Percentiles rank a stretch among this genome's conserved stretches.
phyloP scores from a whole-genome alignment of 1,139 yeast genomes.

The Lodderomyces parapsilosis region DNA sequence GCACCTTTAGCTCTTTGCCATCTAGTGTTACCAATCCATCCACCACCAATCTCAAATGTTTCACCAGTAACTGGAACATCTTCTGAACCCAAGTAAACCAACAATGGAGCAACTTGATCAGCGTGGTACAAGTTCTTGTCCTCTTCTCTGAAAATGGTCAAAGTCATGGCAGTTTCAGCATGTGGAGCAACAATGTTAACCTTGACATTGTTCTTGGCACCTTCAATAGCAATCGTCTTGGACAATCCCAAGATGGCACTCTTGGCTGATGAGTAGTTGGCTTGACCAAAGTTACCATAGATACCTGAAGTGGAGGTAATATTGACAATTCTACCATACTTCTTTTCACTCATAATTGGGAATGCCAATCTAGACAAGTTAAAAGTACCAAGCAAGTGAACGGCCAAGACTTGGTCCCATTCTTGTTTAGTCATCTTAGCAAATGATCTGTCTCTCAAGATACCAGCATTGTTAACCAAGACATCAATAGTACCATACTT shows the following conservation, averaged over 20 bases:
- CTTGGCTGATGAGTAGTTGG: slow-evolving; percentile 94
- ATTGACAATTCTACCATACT: slow-evolving; percentile 80
- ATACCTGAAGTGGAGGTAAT: slow-evolving; percentile 95
- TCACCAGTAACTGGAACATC: slow-evolving; percentile 56
- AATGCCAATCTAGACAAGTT: slow-evolving; percentile 87
- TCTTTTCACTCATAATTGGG: slow-evolving; percentile 82
- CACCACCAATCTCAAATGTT: slow-evolving; percentile 62
- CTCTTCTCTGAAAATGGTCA: slow-evolving; percentile 72
- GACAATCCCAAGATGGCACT: slow-evolving; percentile 85
- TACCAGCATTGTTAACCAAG: slow-evolving; percentile 91
- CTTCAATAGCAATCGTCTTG: slow-evolving; percentile 86
- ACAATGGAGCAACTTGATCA: slow-evolving; percentile 86
- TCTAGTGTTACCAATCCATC: slow-evolving; percentile 93
- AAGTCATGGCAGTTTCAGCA: slow-evolving; percentile 97
- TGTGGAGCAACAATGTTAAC: slow-evolving; percentile 93
- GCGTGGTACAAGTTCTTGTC: slow-evolving; percentile 86
- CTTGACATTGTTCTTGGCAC: slow-evolving; percentile 71
- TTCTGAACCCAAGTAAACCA: slow-evolving; percentile 74
- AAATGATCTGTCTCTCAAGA: slow-evolving; percentile 87
- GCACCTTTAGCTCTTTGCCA: slow-evolving; percentile 94
- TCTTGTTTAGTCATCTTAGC: slow-evolving; percentile 79
- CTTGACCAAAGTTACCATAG: slow-evolving; percentile 96
- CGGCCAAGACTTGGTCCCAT: slow-evolving; percentile 80
- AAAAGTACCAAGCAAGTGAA: slow-evolving; percentile 82
- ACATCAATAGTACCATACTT: slow-evolving; percentile 84